Conservation (phyloP, 441 rosid genomes). For the Mallotus repandus region DNA sequence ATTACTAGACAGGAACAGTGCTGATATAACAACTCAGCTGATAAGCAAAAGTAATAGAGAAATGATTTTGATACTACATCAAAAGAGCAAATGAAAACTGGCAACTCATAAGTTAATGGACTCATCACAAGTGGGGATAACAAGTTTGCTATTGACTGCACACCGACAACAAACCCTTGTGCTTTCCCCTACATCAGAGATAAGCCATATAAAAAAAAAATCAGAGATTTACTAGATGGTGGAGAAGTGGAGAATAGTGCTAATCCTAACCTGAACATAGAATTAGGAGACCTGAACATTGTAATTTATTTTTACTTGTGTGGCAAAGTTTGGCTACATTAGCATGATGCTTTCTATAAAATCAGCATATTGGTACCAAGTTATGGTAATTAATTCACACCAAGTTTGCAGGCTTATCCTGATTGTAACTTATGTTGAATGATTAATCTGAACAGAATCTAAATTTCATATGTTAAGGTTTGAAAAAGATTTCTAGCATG, state of each 20-base stretch:
- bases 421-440: not conserved
- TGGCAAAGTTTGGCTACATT: not conserved
- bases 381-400: not conserved
- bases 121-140: constrained; percentile 56
- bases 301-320: not conserved
- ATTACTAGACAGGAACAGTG: constrained; percentile 42
- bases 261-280: not conserved
- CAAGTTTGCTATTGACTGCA: constrained; percentile 47
- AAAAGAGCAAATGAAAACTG: not conserved
- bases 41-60: not conserved
- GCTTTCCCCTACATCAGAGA: constrained; percentile 43
- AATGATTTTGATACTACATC: not conserved
- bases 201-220: not conserved
- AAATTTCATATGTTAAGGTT: not conserved
- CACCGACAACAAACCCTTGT: constrained; percentile 58
- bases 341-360: not conserved
- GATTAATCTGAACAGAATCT: too few species aligned
- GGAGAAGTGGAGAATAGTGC: not conserved
- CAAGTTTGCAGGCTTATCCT: not conserved
- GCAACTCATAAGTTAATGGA: constrained; percentile 50
- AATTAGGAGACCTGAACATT: not conserved
- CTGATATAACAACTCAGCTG: constrained; percentile 25
- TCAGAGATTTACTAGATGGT: not conserved
- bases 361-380: not conserved
- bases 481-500: not conserved